Base-by-base conservation (phyloP, 768 basidiomycete species). In the Xerocomus spinulosus region DNA sequence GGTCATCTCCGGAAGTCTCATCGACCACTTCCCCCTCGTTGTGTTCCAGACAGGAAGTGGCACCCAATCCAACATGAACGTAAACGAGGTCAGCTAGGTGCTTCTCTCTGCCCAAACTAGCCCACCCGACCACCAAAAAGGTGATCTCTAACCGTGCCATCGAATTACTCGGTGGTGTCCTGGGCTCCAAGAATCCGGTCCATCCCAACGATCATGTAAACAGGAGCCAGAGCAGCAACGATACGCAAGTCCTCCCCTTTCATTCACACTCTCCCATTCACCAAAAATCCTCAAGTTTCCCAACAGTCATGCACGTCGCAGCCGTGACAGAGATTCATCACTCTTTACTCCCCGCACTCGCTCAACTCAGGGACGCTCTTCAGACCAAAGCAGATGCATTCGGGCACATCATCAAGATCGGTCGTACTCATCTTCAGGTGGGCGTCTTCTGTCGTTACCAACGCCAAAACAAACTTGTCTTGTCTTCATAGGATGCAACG, bases 171-270 rank as follows among this genome's bases (percentile, higher is more conserved):
- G 96, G 96, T 7, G 96, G 96, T 15, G 78, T 93, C 71, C 76
- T 97, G 48, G 96, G 96, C 28, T 92, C 89, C 38, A 99, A 98
- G 77, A 91, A 77, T 60, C 96, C 96, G 9, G 94, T 99, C 2
- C 96, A 99, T 67, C 96, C 96, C 30, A 99, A 99, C 68, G 96
- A 99, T 64, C 96, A 99, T 70, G 94, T 97, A 60, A 99, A 99
- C 75, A 95, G 87, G 88, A 92, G 91, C 68, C 95, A 98, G 70
- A 95, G 92, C 55, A 94, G 92, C 63, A 99, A 99, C 62, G 96
- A 99, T 70, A 93, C 94, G 92, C 92, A 67, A 60, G 87, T 74
- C 8, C 15, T 24, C 17, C 20, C 21, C 14, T 26, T 9, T 46
- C 4, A 6, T 15, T 14, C 28, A 37, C 34, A 20, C 34, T 23